Conservation (phyloP, 495 filamentous ascomycete species). For the Neurospora tetrasperma region DNA sequence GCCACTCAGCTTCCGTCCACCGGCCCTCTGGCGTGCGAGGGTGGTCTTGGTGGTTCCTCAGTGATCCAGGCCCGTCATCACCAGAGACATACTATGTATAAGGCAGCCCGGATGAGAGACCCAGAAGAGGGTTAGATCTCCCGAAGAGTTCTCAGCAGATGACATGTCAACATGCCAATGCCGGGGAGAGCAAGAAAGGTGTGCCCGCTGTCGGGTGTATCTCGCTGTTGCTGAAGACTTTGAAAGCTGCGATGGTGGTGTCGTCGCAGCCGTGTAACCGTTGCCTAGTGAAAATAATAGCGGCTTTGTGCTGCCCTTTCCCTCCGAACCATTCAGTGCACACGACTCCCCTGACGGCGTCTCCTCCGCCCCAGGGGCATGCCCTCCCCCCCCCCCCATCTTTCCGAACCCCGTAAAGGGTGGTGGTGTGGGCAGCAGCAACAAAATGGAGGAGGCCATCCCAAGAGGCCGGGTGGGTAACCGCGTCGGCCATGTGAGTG, state of each 20-base stretch:
- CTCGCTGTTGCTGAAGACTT: not conserved
- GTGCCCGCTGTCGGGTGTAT: not conserved
- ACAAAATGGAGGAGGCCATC: not conserved
- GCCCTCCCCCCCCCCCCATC: not conserved
- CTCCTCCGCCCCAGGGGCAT: not conserved
- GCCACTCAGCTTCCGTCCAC: not conserved
- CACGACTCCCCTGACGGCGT: not conserved
- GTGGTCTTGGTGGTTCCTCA: not conserved
- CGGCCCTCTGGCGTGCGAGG: not conserved
- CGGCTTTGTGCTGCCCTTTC: not conserved
- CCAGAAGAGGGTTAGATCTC: not conserved
- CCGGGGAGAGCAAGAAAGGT: too few species aligned
- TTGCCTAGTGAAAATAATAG: not conserved
- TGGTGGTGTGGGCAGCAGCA: not conserved
- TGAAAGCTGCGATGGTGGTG: too few species aligned
- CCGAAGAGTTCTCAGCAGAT: not conserved
- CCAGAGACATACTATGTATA: not conserved
- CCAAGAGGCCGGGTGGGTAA: not conserved
- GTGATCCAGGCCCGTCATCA: not conserved
- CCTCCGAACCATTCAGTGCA: not conserved
- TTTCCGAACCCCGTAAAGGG: not conserved
- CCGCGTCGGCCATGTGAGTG: not conserved
- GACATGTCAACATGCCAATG: not conserved
- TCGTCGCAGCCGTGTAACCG: not conserved
- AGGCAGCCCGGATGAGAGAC: not conserved